Percentiles rank a stretch among this genome's conserved stretches.
Conservation (phyloP, 371 early-diverging fungal genomes). For the Mucor racemosus region DNA sequence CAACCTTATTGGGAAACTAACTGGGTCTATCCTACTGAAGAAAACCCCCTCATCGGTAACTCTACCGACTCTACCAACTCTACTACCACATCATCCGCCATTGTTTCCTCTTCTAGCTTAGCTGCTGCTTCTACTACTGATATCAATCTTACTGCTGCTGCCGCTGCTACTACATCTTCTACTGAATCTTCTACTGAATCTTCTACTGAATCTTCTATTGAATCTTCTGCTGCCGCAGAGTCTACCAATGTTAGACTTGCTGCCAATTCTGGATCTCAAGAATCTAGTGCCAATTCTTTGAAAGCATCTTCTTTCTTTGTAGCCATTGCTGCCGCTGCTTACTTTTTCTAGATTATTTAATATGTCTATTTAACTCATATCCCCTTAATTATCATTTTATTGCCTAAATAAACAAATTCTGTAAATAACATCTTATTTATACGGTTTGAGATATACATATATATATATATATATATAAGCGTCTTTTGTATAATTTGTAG, state of each 20-base stretch:
- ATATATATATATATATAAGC: no score
- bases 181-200: background rate
- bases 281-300: slow-evolving; percentile 5
- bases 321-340: slow-evolving; percentile 17
- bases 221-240: background rate
- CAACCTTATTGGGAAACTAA: slow-evolving; percentile 55
- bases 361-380: background rate
- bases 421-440: background rate
- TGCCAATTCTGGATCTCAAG: slow-evolving; percentile 6
- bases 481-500: no score
- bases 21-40: slow-evolving; percentile 42
- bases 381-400: background rate
- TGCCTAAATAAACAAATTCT: background rate
- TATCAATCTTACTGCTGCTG: background rate
- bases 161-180: background rate
- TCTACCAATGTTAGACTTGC: slow-evolving; percentile 5
- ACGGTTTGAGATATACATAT: no score
- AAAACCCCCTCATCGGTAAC: background rate
- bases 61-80: slow-evolving; percentile 4
- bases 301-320: slow-evolving; percentile 11
- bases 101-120: background rate
- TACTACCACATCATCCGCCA: background rate
- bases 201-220: background rate
- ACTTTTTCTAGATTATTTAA: slow-evolving; percentile 12
- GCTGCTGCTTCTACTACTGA: slow-evolving; percentile 19